phyloP scores from a whole-genome alignment of 2,329 filamentous ascomycete genomes.

The Acephala macrosclerotiorum region DNA sequence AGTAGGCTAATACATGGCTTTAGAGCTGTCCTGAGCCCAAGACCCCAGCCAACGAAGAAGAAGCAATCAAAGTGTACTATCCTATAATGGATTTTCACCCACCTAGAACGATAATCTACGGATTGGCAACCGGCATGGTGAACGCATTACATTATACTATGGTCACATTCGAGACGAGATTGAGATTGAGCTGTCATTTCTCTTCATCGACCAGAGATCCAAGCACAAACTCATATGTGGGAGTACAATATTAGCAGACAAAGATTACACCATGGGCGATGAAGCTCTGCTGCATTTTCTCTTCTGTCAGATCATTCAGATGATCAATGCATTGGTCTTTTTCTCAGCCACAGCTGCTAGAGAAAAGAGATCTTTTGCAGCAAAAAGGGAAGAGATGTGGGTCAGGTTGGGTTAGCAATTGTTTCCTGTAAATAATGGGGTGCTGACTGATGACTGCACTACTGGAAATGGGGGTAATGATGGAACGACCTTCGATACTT shows the following conservation, averaged over 20 bases:
- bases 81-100: constrained; percentile 54
- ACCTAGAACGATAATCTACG: constrained; percentile 8
- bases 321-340: constrained; percentile 9
- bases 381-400: background rate
- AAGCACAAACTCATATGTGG: constrained; percentile 27
- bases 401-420: background rate
- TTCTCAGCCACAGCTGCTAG: constrained; percentile 7
- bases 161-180: constrained; percentile 17
- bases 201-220: constrained; percentile 30
- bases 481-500: constrained; percentile 16
- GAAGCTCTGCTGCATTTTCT: constrained; percentile 20
- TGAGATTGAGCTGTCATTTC: constrained; percentile 22
- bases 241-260: constrained; percentile 1
- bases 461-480: constrained; percentile 6
- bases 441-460: background rate
- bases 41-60: constrained; percentile 62
- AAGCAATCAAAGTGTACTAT: constrained; percentile 75
- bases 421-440: constrained; percentile 27
- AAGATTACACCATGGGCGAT: background rate
- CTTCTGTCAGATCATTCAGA: constrained; percentile 21
- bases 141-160: constrained; percentile 27
- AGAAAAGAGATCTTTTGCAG: background rate
- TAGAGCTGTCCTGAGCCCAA: constrained; percentile 76
- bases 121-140: constrained; percentile 12
- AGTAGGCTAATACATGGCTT: constrained; percentile 26